Evolutionary conservation across 495 filamentous ascomycete species (phyloP), one percentile per base, ranked within the genome.

Genomic region (Hypoxylon perforatum): DNA sequence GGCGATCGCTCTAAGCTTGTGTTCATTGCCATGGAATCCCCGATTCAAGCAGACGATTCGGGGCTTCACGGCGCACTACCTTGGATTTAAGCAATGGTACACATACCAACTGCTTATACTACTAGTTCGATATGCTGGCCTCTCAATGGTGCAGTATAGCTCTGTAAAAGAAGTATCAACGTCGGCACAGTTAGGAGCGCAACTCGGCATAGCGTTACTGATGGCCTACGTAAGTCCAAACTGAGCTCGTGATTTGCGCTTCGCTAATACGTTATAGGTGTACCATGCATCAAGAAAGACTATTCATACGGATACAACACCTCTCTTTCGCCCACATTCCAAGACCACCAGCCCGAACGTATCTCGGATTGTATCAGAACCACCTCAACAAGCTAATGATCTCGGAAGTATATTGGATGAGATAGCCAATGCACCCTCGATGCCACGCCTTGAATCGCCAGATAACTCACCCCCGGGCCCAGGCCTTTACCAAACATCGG

Each of bases 11-110:
- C 75, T 84, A 2, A 86, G 85, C 21, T 62, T 89, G 22, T 65
- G 85, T 5, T 84, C 88, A 1, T 73, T 88, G 11, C 93, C 90
- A 86, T 96, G 91, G 90, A 94, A 93, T 63, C 90, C 90, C 6
- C 85, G 84, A 55, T 81, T 92, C 69, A 82, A 83, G 61, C 77
- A 89, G 63, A 87, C 87, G 67, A 77, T 87, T n/a, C 81, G 84
- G 53, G 87, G 89, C 19, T 82, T 87, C 65, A 82, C 81, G 39
- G 87, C 82, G 23, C 86, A 88, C 54, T 85, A 94, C 54, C 75
- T 80, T 9, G 91, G 92, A 0, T 81, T 90, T 10, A 74, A 77
- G 5, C 83, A 88, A 53, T 92, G 90, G 80, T 92, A 94, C 69
- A 80, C 85, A 50, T 81, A 87, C 14, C 91, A 95, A 61, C 69